phyloP scores from a whole-genome alignment of 495 filamentous ascomycete species.

The Thermothielavioides terrestris region DNA sequence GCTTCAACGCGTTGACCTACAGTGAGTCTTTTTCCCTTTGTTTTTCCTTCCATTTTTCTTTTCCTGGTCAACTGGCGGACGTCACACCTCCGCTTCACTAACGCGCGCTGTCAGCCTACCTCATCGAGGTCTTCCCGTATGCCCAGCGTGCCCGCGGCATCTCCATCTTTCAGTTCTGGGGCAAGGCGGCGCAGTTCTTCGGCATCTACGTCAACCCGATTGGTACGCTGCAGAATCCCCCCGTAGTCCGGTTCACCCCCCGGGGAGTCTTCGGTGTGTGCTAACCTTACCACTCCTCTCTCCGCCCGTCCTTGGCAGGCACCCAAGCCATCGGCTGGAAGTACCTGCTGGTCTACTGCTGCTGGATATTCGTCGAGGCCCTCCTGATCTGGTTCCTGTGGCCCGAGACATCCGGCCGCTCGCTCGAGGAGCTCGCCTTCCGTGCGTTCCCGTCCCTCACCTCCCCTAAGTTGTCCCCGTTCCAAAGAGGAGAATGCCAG shows the following conservation, averaged over 20 bases:
- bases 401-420: slow-evolving; percentile 53
- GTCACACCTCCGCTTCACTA: too few relatives aligned
- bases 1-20: slow-evolving; percentile 61
- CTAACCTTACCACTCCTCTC: too few relatives aligned
- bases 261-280: too few relatives aligned
- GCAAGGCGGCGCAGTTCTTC: slow-evolving; percentile 39
- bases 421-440: slow-evolving; percentile 58
- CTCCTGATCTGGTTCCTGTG: slow-evolving; percentile 54
- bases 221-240: too few relatives aligned
- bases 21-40: slow-evolving; percentile 34
- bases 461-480: too few relatives aligned
- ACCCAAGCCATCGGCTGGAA: slow-evolving; percentile 51
- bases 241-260: too few relatives aligned
- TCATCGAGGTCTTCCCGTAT: slow-evolving; percentile 58
- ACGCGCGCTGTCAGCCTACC: slow-evolving; percentile 41
- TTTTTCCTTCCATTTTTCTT: background rate
- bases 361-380: slow-evolving; percentile 50
- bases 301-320: too few relatives aligned
- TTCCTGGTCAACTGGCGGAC: too few relatives aligned
- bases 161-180: slow-evolving; percentile 57
- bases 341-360: slow-evolving; percentile 45
- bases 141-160: slow-evolving; percentile 53
- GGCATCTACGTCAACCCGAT: slow-evolving; percentile 58
- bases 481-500: too few relatives aligned
- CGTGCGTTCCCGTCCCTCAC: slow-evolving; percentile 33